phyloP scores from a whole-genome alignment of 345 rosid species.

The Brassica juncea region DNA sequence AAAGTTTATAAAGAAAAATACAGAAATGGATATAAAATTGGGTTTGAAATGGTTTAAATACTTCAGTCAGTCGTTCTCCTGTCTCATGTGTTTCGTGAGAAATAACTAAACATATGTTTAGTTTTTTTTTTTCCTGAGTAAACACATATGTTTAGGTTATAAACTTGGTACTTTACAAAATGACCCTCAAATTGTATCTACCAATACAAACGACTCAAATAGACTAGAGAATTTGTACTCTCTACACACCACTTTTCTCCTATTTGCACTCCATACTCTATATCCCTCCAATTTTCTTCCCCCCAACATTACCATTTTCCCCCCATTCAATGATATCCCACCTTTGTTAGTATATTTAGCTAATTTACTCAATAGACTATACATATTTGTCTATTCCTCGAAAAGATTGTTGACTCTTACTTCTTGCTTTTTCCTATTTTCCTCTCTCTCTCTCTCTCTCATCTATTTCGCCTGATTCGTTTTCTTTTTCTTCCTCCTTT shows the following conservation, averaged over 20 bases:
- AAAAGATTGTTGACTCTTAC: conserved; percentile 28
- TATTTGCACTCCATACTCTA: no score
- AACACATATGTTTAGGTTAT: conserved; percentile 3
- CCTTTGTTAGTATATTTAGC: no score
- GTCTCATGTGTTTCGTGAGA: no score
- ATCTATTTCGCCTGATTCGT: conserved; percentile 21
- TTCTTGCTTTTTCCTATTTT: background rate
- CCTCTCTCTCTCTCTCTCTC: conserved; percentile 3
- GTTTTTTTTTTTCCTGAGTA: background rate
- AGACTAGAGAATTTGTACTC: background rate
- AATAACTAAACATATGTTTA: background rate
- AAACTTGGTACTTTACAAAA: background rate
- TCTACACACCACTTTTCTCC: no score
- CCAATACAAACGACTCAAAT: conserved; percentile 11
- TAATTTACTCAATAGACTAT: background rate
- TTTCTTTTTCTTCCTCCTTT: conserved; percentile 34
- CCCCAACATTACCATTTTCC: no score
- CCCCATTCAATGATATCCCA: no score
- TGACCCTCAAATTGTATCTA: conserved; percentile 10
- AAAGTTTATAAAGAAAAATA: no score
- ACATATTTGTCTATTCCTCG: conserved; percentile 24
- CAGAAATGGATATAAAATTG: no score
- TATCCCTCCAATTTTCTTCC: no score
- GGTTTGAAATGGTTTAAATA: no score
- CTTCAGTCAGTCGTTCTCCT: no score